Conservation (phyloP, 345 rosid species). For the Geranium rotundifolium region DNA sequence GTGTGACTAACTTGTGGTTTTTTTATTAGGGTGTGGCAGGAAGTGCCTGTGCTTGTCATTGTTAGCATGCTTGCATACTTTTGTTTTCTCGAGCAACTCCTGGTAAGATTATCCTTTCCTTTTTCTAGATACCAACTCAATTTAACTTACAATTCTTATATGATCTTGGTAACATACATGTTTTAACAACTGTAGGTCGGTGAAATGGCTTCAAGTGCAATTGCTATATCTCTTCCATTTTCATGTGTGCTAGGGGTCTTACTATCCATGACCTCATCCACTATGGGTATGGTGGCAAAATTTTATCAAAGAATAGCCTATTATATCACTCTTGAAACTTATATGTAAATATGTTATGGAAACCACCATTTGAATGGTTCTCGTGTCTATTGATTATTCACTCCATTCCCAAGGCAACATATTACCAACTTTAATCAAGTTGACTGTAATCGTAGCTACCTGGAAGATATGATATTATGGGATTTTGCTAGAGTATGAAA, state of each 20-base stretch:
- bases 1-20: background rate
- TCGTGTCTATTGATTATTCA: background rate
- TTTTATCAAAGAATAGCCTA: background rate
- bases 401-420: too few relatives aligned
- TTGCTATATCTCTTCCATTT: slow-evolving; percentile 85
- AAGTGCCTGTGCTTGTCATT: slow-evolving; percentile 69
- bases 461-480: background rate
- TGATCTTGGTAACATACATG: background rate
- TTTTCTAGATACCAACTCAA: background rate
- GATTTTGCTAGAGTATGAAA: background rate
- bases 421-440: too few relatives aligned
- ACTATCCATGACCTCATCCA: slow-evolving; percentile 71
- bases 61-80: slow-evolving; percentile 89
- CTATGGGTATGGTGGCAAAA: slow-evolving; percentile 59
- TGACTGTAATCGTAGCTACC: too few relatives aligned
- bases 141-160: background rate
- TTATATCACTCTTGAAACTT: background rate
- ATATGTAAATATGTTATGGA: background rate
- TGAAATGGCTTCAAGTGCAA: slow-evolving; percentile 70
- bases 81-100: slow-evolving; percentile 87
- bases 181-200: slow-evolving; percentile 38
- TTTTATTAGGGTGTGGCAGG: slow-evolving; percentile 75
- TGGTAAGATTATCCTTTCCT: slow-evolving; percentile 35
- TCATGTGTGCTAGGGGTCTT: slow-evolving; percentile 81
- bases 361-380: background rate